Percentiles rank a stretch among this genome's conserved stretches.
phyloP scores from a whole-genome alignment of 176 grass and related monocot genomes.

The Phoenix roebelenii region DNA sequence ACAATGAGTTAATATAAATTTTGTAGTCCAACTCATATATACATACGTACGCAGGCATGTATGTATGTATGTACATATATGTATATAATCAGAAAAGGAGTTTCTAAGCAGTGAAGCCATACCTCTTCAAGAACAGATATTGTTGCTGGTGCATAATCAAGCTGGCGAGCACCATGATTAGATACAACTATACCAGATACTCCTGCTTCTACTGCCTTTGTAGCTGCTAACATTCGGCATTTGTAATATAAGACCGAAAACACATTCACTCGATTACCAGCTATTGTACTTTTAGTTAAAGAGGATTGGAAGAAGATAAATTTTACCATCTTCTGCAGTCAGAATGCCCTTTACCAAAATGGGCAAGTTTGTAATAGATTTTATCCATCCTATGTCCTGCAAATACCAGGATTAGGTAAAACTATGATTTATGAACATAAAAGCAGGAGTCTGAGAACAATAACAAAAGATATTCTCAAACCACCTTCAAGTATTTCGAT shows the following conservation, averaged over 20 bases:
- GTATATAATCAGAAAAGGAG: no score
- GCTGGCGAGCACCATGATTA: slow-evolving; percentile 74
- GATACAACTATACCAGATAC: slow-evolving; percentile 69
- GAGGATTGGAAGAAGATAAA: background rate
- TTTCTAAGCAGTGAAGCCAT: background rate
- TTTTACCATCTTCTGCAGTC: slow-evolving; percentile 68
- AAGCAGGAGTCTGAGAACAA: no score
- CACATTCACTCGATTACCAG: no score
- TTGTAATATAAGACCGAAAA: no score
- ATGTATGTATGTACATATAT: no score
- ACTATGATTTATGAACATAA: no score
- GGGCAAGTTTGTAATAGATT: slow-evolving; percentile 66
- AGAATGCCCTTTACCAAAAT: slow-evolving; percentile 73
- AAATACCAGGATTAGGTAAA: background rate
- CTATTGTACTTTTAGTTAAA: background rate
- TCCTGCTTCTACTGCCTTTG: slow-evolving; percentile 51
- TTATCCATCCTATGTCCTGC: slow-evolving; percentile 73
- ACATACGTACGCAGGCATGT: no score
- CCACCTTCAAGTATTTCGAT: no score
- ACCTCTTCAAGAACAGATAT: slow-evolving; percentile 75
- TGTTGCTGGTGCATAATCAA: slow-evolving; percentile 67
- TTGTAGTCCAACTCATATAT: no score
- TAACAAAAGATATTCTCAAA: no score
- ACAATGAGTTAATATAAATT: no score
- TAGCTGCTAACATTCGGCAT: slow-evolving; percentile 24